phyloP scores from a whole-genome alignment of 371 early-diverging fungal genomes.

The Lichtheimia corymbifera region DNA sequence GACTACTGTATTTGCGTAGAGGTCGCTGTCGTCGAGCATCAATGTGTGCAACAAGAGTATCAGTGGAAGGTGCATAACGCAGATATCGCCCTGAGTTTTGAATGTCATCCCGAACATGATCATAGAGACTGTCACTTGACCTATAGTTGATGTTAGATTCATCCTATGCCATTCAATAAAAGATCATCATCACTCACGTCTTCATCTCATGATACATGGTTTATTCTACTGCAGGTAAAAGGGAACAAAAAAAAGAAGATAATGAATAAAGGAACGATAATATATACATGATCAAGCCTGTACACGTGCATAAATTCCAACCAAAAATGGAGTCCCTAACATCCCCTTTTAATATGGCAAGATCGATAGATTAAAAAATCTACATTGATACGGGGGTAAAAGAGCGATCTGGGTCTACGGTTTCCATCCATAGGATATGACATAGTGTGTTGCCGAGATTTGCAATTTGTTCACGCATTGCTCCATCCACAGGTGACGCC shows the following conservation, averaged over 20 bases:
- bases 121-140: no score
- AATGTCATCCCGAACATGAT: slow-evolving; percentile 28
- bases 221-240: not conserved
- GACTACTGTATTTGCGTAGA: not conserved
- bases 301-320: no score
- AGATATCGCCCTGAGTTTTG: slow-evolving; percentile 69
- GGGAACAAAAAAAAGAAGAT: not conserved
- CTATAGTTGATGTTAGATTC: no score
- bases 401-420: not conserved
- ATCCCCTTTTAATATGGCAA: not conserved
- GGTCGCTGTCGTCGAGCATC: slow-evolving; percentile 55
- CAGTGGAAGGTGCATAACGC: slow-evolving; percentile 72
- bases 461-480: slow-evolving; percentile 36
- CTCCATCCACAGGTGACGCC: slow-evolving; percentile 18
- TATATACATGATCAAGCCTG: no score
- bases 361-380: no score
- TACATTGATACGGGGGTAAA: no score
- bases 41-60: slow-evolving; percentile 67
- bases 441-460: slow-evolving; percentile 31
- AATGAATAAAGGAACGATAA: not conserved
- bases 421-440: slow-evolving; percentile 31
- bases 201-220: not conserved
- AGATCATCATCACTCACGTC: not conserved
- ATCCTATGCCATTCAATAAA: no score
- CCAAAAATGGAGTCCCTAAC: no score